Conservation (phyloP, 345 rosid genomes). For the Crucihimalaya himalaica region DNA sequence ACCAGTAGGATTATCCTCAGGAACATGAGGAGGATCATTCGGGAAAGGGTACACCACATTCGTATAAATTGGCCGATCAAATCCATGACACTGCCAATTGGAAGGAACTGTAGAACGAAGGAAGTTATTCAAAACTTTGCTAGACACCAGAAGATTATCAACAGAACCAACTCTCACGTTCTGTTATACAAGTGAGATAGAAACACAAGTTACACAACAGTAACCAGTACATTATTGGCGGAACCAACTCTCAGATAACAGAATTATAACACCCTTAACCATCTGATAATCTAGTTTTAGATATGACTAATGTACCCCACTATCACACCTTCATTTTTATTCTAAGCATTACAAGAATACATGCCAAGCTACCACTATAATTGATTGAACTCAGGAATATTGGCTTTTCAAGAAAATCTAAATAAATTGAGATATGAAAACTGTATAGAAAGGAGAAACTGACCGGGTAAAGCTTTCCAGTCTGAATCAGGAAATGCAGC, state of each 20-base stretch:
- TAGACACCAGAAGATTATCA: constrained; percentile 7
- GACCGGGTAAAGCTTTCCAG: constrained; percentile 84
- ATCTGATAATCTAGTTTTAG: background rate
- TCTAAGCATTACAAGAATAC: background rate
- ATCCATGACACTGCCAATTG: constrained; percentile 98
- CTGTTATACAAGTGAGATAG: background rate
- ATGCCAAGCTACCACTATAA: background rate
- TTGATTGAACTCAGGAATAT: background rate
- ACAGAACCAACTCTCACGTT: constrained; percentile 4
- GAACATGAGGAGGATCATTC: constrained; percentile 77
- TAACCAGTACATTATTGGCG: background rate
- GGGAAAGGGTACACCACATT: constrained; percentile 78
- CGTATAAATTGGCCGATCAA: constrained; percentile 89
- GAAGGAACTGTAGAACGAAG: constrained; percentile 82
- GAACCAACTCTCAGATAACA: constrained; percentile 11
- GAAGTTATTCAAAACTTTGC: constrained; percentile 24
- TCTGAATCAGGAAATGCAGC: constrained; percentile 63
- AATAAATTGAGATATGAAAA: background rate
- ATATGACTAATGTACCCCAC: background rate
- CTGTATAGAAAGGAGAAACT: constrained; percentile 8
- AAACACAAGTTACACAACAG: background rate
- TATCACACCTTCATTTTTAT: background rate
- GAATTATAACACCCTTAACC: background rate
- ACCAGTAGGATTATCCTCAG: constrained; percentile 88
- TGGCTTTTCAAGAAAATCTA: background rate